These are phyloP conservation scores for Arctium minus DNA, from an alignment of 129 eudicot species.

Conservation along the genomic window DNA sequence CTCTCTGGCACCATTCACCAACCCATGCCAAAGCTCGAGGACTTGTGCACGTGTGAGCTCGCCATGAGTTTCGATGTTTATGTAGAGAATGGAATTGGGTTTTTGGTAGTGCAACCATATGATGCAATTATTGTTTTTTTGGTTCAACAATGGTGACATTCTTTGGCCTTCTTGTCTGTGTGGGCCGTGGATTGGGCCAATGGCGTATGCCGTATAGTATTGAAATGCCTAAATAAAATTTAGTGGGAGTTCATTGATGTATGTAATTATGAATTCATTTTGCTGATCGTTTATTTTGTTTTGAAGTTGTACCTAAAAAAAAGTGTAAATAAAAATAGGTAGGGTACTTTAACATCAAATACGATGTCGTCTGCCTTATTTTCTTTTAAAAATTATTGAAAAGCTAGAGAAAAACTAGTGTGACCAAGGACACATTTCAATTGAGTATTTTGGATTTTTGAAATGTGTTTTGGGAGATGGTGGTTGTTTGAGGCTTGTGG, in stretches of 20 bases:
- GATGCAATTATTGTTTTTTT: constrained; percentile 28
- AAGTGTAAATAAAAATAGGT: too few relatives aligned
- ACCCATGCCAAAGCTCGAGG: constrained; percentile 46
- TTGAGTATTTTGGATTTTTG: too few relatives aligned
- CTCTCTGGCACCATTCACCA: constrained; percentile 26
- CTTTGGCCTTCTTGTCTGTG: constrained; percentile 9
- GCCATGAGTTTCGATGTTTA: constrained; percentile 31
- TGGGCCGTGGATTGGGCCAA: constrained; percentile 49
- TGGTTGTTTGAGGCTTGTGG: background rate
- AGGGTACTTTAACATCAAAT: too few relatives aligned
- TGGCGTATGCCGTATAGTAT: constrained; percentile 13
- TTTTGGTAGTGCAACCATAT: constrained; percentile 36
- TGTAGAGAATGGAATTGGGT: constrained; percentile 37
- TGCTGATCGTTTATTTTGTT: too few relatives aligned
- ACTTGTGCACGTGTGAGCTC: constrained; percentile 23
- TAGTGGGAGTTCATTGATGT: too few relatives aligned
- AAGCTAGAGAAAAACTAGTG: too few relatives aligned
- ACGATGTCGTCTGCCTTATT: too few relatives aligned
- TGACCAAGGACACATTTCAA: too few relatives aligned
- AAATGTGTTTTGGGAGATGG: background rate
- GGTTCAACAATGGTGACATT: constrained; percentile 7
- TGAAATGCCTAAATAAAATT: too few relatives aligned
- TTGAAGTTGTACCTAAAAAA: too few relatives aligned
- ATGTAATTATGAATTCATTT: too few relatives aligned
- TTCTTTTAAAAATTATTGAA: too few relatives aligned